These are phyloP conservation scores for Chloroidium sp. DNA, from an alignment of 163 green algal genomes.

Conservation along the genomic window DNA sequence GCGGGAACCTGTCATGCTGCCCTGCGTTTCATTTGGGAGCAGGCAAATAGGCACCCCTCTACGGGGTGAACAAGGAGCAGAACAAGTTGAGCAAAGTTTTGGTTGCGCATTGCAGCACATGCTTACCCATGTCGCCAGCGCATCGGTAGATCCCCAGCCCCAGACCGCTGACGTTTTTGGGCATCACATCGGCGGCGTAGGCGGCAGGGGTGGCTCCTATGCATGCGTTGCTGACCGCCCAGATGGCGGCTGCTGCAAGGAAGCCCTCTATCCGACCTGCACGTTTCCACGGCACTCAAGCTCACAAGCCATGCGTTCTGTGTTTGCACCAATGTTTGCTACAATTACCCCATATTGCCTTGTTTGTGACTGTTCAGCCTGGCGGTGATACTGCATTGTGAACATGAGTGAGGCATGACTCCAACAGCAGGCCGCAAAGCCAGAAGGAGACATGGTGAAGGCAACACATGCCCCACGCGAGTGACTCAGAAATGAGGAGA, in stretches of 20 bases:
- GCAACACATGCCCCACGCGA: no score
- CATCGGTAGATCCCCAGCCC: constrained; percentile 32
- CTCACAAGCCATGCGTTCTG: no score
- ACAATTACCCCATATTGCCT: not conserved
- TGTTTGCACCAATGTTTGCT: not conserved
- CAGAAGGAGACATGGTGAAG: no score
- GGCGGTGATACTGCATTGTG: no score
- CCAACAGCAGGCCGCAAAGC: no score
- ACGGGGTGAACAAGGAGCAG: no score
- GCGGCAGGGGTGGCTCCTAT: constrained; percentile 28
- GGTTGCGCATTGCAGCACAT: not conserved
- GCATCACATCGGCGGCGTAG: constrained; percentile 33
- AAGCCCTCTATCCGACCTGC: constrained; percentile 19
- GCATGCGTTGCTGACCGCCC: constrained; percentile 19
- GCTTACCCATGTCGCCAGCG: constrained; percentile 28
- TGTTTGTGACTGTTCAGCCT: not conserved
- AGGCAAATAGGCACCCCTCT: no score
- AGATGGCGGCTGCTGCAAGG: constrained; percentile 14
- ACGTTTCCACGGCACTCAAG: not conserved
- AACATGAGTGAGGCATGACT: no score
- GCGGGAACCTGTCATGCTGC: no score
- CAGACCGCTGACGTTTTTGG: constrained; percentile 11
- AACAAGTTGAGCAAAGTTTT: not conserved
- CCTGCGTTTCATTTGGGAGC: no score
- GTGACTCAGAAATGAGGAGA: no score